These are phyloP conservation scores for Boletus nobilissimus DNA, from an alignment of 1,284 basidiomycete species.

Conservation along the genomic window DNA sequence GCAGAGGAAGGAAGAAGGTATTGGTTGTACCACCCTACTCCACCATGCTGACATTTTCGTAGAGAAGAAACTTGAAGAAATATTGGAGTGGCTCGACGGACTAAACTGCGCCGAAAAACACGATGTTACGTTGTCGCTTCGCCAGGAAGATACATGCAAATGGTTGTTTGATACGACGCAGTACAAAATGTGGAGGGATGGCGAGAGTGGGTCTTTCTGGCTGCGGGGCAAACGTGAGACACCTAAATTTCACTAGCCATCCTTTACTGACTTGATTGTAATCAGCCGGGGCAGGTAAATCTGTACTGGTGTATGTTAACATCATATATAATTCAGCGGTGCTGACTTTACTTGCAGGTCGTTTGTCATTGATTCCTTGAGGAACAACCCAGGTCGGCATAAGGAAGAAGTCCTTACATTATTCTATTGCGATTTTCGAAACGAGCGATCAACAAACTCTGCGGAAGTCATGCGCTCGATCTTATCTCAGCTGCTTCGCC, in stretches of 20 bases:
- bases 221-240: slow-evolving; percentile 16
- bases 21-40: not conserved
- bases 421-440: slow-evolving; percentile 15
- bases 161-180: slow-evolving; percentile 14
- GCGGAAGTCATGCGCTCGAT: slow-evolving; percentile 14
- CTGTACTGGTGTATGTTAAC: slow-evolving; percentile 2
- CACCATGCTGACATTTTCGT: not conserved
- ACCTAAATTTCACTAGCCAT: too few species aligned
- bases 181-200: slow-evolving; percentile 5
- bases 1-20: not conserved
- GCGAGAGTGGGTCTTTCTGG: not conserved
- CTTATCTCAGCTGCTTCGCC: slow-evolving; percentile 9
- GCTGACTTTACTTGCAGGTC: not conserved
- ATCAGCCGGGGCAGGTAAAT: slow-evolving; percentile 8
- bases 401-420: slow-evolving; percentile 1
- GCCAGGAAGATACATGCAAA: slow-evolving; percentile 8
- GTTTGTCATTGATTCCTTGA: slow-evolving; percentile 3
- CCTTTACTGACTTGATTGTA: not conserved
- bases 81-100: slow-evolving; percentile 18
- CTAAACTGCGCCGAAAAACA: slow-evolving; percentile 14
- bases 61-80: slow-evolving; percentile 4
- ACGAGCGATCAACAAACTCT: not conserved
- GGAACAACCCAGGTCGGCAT: not conserved
- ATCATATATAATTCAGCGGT: not conserved
- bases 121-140: not conserved